A percentile compares a stretch with the other conserved stretches of the same genome.
Evolutionary conservation across 2,329 filamentous ascomycete genomes (phyloP).

Genomic region (Chaetomium strumarium): DNA sequence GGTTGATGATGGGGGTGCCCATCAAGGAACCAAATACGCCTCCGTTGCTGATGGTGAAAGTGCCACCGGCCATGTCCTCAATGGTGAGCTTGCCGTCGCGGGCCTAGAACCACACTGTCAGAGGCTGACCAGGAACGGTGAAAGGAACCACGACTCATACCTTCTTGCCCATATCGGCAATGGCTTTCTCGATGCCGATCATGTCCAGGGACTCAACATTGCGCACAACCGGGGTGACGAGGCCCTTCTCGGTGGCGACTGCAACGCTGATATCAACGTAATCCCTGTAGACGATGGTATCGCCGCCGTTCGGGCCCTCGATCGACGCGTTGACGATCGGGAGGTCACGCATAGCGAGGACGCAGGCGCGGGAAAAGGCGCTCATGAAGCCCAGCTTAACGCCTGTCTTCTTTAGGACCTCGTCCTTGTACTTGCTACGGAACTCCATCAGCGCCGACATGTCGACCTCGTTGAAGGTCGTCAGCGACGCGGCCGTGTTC

Average conservation of each 20-base stretch:
- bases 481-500: constrained; percentile 94
- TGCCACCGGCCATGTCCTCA: constrained; percentile 97
- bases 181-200: constrained; percentile 82
- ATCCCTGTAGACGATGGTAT: constrained; percentile 96
- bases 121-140: neutral
- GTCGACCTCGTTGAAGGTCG: constrained; percentile 98
- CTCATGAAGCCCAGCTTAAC: constrained; percentile 99
- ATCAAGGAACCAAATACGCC: constrained; percentile 96
- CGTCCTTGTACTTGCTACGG: constrained; percentile 95
- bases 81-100: constrained; percentile 95
- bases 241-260: constrained; percentile 93
- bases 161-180: constrained; percentile 95
- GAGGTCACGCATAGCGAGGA: constrained; percentile 91
- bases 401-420: constrained; percentile 89
- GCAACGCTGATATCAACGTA: constrained; percentile 98
- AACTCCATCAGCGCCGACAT: constrained; percentile 98
- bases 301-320: constrained; percentile 87
- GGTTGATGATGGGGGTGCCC: constrained; percentile 97
- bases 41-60: constrained; percentile 96
- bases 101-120: constrained; percentile 48
- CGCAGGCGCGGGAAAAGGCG: constrained; percentile 84
- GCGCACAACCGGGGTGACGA: constrained; percentile 93
- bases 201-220: constrained; percentile 88
- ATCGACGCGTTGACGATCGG: constrained; percentile 95
- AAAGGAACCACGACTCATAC: constrained; percentile 39